These are phyloP conservation scores for Dissoconium aciculare DNA, from an alignment of 2,329 filamentous ascomycete species.

Conservation along the genomic window DNA sequence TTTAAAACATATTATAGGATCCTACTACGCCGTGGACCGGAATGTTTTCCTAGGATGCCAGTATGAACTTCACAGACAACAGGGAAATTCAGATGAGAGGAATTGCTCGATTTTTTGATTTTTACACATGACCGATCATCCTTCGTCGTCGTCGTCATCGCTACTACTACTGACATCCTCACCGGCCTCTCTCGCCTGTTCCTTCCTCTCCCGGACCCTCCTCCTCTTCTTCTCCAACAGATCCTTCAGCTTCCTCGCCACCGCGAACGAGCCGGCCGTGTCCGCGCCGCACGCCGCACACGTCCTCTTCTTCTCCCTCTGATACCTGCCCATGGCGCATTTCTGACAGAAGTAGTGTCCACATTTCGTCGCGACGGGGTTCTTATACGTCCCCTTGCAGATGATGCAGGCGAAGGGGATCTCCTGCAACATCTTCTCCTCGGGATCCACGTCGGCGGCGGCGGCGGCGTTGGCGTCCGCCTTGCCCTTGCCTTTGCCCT, in stretches of 20 bases:
- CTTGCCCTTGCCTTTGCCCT: constrained; percentile 35
- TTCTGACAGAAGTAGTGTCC: constrained; percentile 92
- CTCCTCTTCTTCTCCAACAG: constrained; percentile 60
- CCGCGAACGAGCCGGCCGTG: constrained; percentile 81
- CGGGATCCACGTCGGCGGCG: constrained; percentile 39
- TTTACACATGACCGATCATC: not conserved
- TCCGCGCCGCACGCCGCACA: constrained; percentile 76
- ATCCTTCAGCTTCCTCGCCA: constrained; percentile 67
- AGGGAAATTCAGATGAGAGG: no score
- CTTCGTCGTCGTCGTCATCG: not conserved
- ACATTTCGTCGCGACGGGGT: constrained; percentile 75
- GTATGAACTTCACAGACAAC: no score
- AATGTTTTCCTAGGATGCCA: no score
- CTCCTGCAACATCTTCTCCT: constrained; percentile 59
- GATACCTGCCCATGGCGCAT: constrained; percentile 75
- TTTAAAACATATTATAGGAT: no score
- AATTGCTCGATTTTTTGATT: no score
- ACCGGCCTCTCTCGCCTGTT: constrained; percentile 39
- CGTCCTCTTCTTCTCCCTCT: constrained; percentile 59
- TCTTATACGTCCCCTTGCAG: constrained; percentile 62
- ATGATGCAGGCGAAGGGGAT: constrained; percentile 87
- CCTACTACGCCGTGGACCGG: no score
- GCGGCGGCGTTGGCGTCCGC: constrained; percentile 43
- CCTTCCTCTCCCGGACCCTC: constrained; percentile 43
- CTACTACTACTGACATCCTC: constrained; percentile 29